phyloP scores from a whole-genome alignment of 257 asterid species.

The Solanum sejunctum region DNA sequence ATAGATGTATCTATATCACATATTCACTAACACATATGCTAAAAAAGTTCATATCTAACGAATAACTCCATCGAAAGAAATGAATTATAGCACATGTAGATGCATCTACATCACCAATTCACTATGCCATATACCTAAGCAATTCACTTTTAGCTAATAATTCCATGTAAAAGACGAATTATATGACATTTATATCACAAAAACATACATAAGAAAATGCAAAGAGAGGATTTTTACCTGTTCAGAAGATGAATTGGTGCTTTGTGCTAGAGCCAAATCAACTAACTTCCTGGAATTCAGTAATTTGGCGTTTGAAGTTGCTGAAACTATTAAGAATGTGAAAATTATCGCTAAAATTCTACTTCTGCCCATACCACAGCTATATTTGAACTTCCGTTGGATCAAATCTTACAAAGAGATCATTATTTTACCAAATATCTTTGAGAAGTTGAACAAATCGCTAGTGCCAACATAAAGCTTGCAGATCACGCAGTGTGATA shows the following conservation, averaged over 20 bases:
- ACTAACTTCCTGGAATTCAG: not conserved
- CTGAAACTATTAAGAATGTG: not conserved
- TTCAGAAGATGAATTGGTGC: not conserved
- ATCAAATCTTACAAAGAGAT: not conserved
- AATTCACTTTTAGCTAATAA: not conserved
- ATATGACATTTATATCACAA: not conserved
- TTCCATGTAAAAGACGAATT: not conserved
- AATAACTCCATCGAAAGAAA: not conserved
- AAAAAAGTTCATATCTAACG: not conserved
- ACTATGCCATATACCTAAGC: not conserved
- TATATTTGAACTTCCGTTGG: not conserved
- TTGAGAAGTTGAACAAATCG: not conserved
- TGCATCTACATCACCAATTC: not conserved
- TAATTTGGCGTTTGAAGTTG: not conserved
- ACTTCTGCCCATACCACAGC: conserved; percentile 4
- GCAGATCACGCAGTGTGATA: not conserved
- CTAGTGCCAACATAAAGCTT: not conserved
- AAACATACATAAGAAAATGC: not conserved
- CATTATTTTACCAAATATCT: not conserved
- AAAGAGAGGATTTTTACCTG: not conserved
- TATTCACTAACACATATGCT: not conserved
- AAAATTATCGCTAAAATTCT: not conserved
- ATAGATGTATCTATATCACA: not conserved
- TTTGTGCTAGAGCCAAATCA: not conserved
- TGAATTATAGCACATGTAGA: not conserved